A percentile compares a stretch with the other conserved stretches of the same genome.
These are phyloP conservation scores for Fomitopsis pinicola DNA, from an alignment of 1,284 basidiomycete species.

Conservation along the genomic window DNA sequence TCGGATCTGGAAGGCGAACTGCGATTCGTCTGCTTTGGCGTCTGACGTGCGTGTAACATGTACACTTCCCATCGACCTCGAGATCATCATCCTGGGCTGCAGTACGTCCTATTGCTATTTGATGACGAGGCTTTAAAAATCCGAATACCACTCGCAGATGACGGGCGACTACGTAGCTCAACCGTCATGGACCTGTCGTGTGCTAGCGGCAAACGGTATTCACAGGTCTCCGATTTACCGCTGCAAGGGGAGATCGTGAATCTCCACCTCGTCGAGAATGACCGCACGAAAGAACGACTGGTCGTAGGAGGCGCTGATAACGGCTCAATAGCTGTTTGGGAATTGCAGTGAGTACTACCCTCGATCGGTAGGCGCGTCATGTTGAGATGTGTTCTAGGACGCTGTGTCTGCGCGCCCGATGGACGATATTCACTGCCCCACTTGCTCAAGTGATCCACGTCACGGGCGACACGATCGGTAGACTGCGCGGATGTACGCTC, in stretches of 20 bases:
- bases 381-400: constrained; percentile 34
- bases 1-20: constrained; percentile 25
- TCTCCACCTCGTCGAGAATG: constrained; percentile 52
- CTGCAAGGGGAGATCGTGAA: constrained; percentile 45
- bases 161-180: constrained; percentile 47
- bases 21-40: constrained; percentile 3
- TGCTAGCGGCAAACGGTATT: constrained; percentile 23
- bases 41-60: constrained; percentile 33
- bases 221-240: constrained; percentile 36
- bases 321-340: constrained; percentile 73
- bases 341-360: constrained; percentile 42
- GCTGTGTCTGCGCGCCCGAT: constrained; percentile 59
- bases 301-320: constrained; percentile 72
- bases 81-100: constrained; percentile 54
- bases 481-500: constrained; percentile 66
- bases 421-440: constrained; percentile 67
- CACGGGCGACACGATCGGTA: constrained; percentile 50
- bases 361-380: neutral
- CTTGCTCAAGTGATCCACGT: constrained; percentile 58
- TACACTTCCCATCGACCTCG: constrained; percentile 53
- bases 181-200: constrained; percentile 34
- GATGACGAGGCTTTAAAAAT: neutral
- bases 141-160: constrained; percentile 36
- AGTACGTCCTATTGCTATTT: constrained; percentile 35
- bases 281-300: constrained; percentile 50